Percentiles rank a stretch among this genome's conserved stretches.
Conservation (phyloP, 2,329 filamentous ascomycete genomes). For the Paracamarosporium sp. region DNA sequence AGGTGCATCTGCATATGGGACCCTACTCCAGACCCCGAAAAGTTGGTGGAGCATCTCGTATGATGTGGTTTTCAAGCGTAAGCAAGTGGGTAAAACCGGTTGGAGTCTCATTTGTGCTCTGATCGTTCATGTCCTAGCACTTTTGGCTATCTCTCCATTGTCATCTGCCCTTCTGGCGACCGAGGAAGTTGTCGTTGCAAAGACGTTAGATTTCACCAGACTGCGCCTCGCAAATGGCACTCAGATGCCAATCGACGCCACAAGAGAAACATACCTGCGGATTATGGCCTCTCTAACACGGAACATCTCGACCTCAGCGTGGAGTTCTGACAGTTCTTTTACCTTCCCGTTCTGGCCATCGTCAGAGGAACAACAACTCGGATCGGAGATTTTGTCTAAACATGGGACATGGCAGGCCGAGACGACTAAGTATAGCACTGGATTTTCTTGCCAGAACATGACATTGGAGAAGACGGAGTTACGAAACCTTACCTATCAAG, state of each 20-base stretch:
- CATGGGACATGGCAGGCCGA: constrained; percentile 16
- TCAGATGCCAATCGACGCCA: constrained; percentile 5
- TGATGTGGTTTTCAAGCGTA: constrained; percentile 14
- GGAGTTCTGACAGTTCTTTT: constrained; percentile 18
- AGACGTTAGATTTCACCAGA: constrained; percentile 9
- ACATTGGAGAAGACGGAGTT: constrained; percentile 19
- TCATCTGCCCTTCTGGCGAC: constrained; percentile 22
- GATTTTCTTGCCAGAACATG: constrained; percentile 19
- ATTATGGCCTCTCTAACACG: constrained; percentile 16
- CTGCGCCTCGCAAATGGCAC: constrained; percentile 1
- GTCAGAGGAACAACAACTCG: constrained; percentile 16
- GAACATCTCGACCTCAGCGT: constrained; percentile 22
- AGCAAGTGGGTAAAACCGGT: constrained; percentile 11
- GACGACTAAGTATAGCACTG: constrained; percentile 4
- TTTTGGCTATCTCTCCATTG: constrained; percentile 21
- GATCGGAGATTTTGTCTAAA: constrained; percentile 10
- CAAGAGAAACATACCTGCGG: constrained; percentile 21
- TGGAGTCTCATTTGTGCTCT: constrained; percentile 16
- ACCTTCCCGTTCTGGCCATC: constrained; percentile 24
- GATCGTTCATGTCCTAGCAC: constrained; percentile 14
- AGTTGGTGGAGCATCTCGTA: constrained; percentile 19
- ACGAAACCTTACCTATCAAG: not conserved
- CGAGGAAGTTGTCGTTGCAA: constrained; percentile 17
- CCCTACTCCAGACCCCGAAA: constrained; percentile 19
- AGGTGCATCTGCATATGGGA: constrained; percentile 17